Conservation (phyloP, 768 basidiomycete species). For the Lactifluus volemus region DNA sequence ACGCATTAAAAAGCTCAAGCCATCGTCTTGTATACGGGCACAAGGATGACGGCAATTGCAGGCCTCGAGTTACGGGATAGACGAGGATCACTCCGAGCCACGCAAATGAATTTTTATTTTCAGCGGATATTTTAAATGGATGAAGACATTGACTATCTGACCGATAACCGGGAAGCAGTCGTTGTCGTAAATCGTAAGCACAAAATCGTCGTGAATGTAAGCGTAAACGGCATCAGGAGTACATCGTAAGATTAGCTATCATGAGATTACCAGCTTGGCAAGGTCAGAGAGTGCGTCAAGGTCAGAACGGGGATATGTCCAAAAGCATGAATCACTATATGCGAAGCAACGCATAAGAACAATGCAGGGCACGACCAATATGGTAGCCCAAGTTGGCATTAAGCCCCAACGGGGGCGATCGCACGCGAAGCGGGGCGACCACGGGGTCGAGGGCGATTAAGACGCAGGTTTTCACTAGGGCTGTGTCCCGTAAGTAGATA, state of each 20-base stretch:
- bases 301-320: not conserved
- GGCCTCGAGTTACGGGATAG: not conserved
- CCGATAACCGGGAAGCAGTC: not conserved
- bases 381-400: not conserved
- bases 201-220: not conserved
- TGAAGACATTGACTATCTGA: not conserved
- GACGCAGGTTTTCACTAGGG: slow-evolving; percentile 33
- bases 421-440: slow-evolving; percentile 31
- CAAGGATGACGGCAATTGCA: not conserved
- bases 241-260: slow-evolving; percentile 14
- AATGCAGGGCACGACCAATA: not conserved
- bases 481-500: slow-evolving; percentile 22
- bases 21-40: not conserved
- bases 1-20: not conserved
- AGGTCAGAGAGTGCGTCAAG: not conserved
- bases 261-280: not conserved
- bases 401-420: not conserved
- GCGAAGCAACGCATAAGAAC: not conserved
- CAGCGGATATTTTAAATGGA: not conserved
- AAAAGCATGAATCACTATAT: not conserved
- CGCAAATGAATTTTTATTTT: not conserved
- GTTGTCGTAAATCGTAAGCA: slow-evolving; percentile 4
- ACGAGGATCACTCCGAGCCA: not conserved
- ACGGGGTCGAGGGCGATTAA: slow-evolving; percentile 39
- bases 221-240: not conserved